phyloP scores from a whole-genome alignment of 2,329 filamentous ascomycete species.

The Annulohypoxylon truncatum region DNA sequence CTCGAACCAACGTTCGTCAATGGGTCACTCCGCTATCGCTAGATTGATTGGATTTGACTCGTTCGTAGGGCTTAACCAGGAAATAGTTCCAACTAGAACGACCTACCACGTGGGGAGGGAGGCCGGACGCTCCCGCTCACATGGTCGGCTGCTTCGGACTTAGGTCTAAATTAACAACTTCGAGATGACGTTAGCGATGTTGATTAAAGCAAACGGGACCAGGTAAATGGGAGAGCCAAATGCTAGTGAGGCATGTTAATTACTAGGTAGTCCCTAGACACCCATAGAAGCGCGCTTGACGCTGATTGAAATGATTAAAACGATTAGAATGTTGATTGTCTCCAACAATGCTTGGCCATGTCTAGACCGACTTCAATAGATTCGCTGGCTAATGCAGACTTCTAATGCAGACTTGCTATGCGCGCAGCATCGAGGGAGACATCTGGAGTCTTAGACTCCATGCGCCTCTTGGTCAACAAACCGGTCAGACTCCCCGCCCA shows the following conservation, averaged over 20 bases:
- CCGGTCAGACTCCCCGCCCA: neutral
- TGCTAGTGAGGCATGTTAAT: neutral
- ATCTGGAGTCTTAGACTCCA: neutral
- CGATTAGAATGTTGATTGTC: too few species aligned
- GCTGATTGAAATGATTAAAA: neutral
- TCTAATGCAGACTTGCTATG: too few species aligned
- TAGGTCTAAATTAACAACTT: neutral
- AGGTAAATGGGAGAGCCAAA: neutral
- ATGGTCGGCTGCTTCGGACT: neutral
- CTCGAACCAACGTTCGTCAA: neutral
- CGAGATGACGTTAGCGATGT: neutral
- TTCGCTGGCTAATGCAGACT: constrained; percentile 1
- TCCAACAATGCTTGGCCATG: neutral
- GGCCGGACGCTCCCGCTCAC: neutral
- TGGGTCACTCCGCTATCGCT: neutral
- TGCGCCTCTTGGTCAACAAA: neutral
- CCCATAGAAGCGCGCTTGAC: neutral
- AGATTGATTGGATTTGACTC: neutral
- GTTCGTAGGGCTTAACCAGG: constrained; percentile 9
- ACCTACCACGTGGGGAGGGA: neutral
- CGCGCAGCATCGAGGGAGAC: neutral
- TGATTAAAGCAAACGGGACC: neutral
- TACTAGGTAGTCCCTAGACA: too few species aligned
- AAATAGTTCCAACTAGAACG: neutral
- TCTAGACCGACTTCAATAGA: neutral